Evolutionary conservation across 345 rosid species (phyloP).

Genomic region (Crucihimalaya himalaica): DNA sequence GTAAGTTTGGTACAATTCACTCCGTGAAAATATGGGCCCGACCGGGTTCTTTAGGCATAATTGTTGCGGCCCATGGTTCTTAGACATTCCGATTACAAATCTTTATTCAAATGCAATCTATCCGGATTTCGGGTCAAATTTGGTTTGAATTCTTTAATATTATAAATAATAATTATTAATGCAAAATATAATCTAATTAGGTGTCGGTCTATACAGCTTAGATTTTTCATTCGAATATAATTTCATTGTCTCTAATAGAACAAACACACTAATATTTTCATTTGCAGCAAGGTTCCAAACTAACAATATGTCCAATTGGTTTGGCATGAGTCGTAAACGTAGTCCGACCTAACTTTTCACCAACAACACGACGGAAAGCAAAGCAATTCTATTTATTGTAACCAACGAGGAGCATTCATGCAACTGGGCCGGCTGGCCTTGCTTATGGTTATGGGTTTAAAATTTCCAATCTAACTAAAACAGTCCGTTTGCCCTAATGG

Average conservation of each 20-base stretch:
- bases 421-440: slow-evolving; percentile 26
- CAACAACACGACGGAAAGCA: not conserved
- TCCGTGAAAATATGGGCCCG: slow-evolving; percentile 9
- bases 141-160: not conserved
- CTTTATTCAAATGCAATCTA: not conserved
- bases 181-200: not conserved
- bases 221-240: too few species aligned
- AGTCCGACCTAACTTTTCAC: slow-evolving; percentile 24
- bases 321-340: not conserved
- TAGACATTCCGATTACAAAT: not conserved
- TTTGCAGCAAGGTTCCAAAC: too few species aligned
- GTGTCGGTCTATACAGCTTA: not conserved
- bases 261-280: not conserved
- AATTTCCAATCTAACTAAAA: not conserved
- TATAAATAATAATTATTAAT: not conserved
- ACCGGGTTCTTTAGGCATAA: not conserved
- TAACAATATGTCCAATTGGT: too few species aligned
- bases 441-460: not conserved
- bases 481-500: slow-evolving; percentile 12
- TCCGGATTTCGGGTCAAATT: not conserved
- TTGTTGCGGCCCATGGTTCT: slow-evolving; percentile 10
- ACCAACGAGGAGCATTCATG: not conserved
- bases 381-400: slow-evolving; percentile 12
- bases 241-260: not conserved
- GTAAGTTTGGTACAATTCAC: not conserved